These are phyloP conservation scores for Leccinum fuscescens DNA, from an alignment of 1,284 basidiomycete genomes.

Conservation along the genomic window DNA sequence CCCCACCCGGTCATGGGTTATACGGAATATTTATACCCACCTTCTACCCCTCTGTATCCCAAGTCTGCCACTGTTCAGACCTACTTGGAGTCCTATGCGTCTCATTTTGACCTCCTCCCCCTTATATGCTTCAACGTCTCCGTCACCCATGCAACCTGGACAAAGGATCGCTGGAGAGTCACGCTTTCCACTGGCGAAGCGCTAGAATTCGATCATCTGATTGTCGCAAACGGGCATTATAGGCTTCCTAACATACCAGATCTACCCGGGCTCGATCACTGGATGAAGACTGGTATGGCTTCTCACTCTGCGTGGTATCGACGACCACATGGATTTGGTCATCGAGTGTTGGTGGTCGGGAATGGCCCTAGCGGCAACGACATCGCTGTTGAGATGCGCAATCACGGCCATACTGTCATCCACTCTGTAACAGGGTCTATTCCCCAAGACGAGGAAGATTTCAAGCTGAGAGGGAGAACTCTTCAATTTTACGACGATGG, in stretches of 20 bases:
- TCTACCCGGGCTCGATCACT: slow-evolving; percentile 55
- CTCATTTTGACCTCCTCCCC: slow-evolving; percentile 51
- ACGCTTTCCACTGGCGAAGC: slow-evolving; percentile 38
- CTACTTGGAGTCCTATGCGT: slow-evolving; percentile 62
- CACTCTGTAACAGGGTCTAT: slow-evolving; percentile 50
- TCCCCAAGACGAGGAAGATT: slow-evolving; percentile 33
- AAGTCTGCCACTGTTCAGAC: slow-evolving; percentile 51
- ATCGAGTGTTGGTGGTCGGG: slow-evolving; percentile 65
- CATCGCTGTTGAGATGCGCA: slow-evolving; percentile 54
- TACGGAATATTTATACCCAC: slow-evolving; percentile 60
- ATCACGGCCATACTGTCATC: slow-evolving; percentile 46
- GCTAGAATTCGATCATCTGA: slow-evolving; percentile 54
- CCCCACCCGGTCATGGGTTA: slow-evolving; percentile 76
- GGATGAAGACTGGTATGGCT: slow-evolving; percentile 51
- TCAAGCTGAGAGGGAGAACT: slow-evolving; percentile 47
- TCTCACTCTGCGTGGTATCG: slow-evolving; percentile 69
- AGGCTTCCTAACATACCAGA: slow-evolving; percentile 57
- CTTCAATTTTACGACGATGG: slow-evolving; percentile 43
- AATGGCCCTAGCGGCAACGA: slow-evolving; percentile 69
- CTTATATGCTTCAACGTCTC: slow-evolving; percentile 55
- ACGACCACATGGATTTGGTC: slow-evolving; percentile 44
- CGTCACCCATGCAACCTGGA: slow-evolving; percentile 47
- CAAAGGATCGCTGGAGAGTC: slow-evolving; percentile 48
- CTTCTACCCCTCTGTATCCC: slow-evolving; percentile 68
- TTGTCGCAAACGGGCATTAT: slow-evolving; percentile 76